Base-by-base conservation (phyloP, 371 early-diverging fungal species). In the Entomophthora muscae region DNA sequence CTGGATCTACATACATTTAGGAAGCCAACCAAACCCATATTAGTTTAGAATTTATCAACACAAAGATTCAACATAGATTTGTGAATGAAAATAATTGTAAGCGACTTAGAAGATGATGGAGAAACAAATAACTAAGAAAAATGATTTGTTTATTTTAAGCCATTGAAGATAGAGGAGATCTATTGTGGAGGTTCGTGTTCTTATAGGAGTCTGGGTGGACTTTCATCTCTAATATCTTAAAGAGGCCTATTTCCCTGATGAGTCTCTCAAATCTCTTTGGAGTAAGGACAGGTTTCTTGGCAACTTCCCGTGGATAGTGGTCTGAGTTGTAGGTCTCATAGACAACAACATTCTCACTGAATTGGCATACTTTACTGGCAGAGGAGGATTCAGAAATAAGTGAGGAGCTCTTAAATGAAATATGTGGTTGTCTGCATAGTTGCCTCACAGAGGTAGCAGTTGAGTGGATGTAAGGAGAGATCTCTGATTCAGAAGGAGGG, bases 241-340 rank as follows among this genome's bases (percentile, higher is more conserved):
- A 60, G 22, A 3, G 10, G 29, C 60, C 24, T 1, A 60, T n/a
- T 42, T 60, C 60, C 32, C n/a, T 1, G 24, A 28, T 27, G 13
- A 60, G n/a, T 23, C 23, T 60, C 33, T 60, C 60, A 12, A 60
- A 12, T 22, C 30, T 24, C 33, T 60, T 60, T 1, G 22, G 22
- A n/a, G 60, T 60, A 17, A 60, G 3, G 1, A 10, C 27, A 17
- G 60, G 60, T 1, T 13, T 23, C 32, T 60, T 30, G 33, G 33
- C 27, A 3, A 10, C 32, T 30, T 29, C 33, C 17, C 60, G 31
- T 17, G 22, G 27, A 22, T 60, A 60, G 24, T 60, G 32, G 5
- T 29, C 60, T 10, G 33, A 22, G 32, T 60, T n/a, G 24, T 60
- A 60, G 12, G 60, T 60, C 30, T 60, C 60, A 60, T 27, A 60